Evolutionary conservation across 768 basidiomycete genomes (phyloP), one percentile per base, ranked within the genome.

Genomic region (Boletales sp.): DNA sequence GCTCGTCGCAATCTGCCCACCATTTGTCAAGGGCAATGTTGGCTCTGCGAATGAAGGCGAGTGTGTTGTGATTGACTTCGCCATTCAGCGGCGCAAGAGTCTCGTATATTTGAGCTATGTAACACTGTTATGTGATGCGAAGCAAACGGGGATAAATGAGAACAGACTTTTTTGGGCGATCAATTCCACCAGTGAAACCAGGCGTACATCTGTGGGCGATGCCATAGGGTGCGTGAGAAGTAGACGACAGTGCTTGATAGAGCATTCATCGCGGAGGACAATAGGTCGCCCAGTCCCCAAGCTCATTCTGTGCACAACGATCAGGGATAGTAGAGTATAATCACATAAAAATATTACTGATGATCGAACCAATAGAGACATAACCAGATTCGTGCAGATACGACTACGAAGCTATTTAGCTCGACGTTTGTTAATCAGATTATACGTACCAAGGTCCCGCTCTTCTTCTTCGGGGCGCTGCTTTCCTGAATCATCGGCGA

Each of bases 311-410:
- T 43, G 15, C 40, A 41, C 42, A 53, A 41, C 42, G 31, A 52
- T 65, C 43, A 68, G 47, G n/a, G 24, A 7, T 17, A 14, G 21
- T 24, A 18, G 4, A 40, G 5, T 43, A 36, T 15, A 13, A 15
- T 8, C 7, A 8, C 0, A n/a, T 17, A 54, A 50, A 31, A 47
- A 47, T 74, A 86, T 54, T 60, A 91, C 90, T 94, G 89, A 71
- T 94, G 93, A 72, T 95, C 94, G 61, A 95, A 92, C 90, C 92
- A 92, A 66, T 94, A 95, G 38, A 95, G 78, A 64, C 92, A 94
- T 51, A 94, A 74, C 93, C 93, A 97, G 53, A 94, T 92, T 44
- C 94, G 80, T 3, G 92, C 90, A 52, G 92, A 94, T 8, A 95
- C 86, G 40, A 95, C 90, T 90, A 62, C 51, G 34, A 45, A 14